Base-by-base conservation (phyloP, 73 alveolate genomes). In the Tetrahymena borealis region DNA sequence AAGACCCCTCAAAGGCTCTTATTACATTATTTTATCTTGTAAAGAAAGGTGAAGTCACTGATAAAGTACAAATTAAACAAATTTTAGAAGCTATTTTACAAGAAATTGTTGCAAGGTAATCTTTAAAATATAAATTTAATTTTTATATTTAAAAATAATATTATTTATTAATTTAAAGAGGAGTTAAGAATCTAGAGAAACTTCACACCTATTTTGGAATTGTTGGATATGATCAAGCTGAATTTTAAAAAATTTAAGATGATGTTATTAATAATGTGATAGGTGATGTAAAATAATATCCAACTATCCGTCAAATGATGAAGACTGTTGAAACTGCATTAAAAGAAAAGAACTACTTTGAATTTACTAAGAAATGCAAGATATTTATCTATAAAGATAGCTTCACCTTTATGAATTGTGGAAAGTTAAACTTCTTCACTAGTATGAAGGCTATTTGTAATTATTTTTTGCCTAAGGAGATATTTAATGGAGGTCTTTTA, bases 71-170 rank as follows among this genome's bases (percentile, higher is more conserved):
- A 91, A 41, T 91, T 13, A 91, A 41, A n/a, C 6, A 38, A n/a
- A 91, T 91, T 39, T 32, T 40, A 32, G 91, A 39, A 32, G 38
- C 78, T 9, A 91, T 91, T 91, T 33, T 91, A 18, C 32, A 40
- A 32, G 94, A 91, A 91, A 85, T 85, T 3, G 78, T 91, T 40
- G 90, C 78, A 1, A 91, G 94, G 85, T 60, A 60, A 60, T 60
- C 28, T 60, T n/a, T 24, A 20, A 24, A 24, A 13, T 3, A 20
- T 41, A 0, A 60, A 20, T 0, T 24, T n/a, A n/a, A n/a, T n/a
- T n/a, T n/a, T n/a, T n/a, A 18, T 20, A 3, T 60, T 6, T 0
- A 60, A 60, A 60, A 60, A 60, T 41, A 24, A 18, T 24, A 20
- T 20, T 9, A 18, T 60, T 7, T 60, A 24, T 60, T n/a, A n/a